Evolutionary conservation across 2,329 filamentous ascomycete species (phyloP).

Genomic region (Clonostachys rhizophaga): DNA sequence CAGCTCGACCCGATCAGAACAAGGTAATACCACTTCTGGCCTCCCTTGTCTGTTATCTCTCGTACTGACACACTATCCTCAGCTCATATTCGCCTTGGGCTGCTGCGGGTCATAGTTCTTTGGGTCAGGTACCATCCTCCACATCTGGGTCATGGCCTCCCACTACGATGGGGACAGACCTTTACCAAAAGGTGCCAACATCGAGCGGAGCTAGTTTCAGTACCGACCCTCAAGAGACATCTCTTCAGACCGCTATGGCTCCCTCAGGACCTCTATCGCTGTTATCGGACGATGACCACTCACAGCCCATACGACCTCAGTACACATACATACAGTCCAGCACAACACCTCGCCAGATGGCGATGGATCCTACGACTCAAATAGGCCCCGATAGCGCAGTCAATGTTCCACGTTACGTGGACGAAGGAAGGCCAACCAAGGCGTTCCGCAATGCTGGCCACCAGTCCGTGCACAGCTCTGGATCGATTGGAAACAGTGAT

Average conservation of each 20-base stretch:
- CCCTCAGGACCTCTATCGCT: conserved; percentile 48
- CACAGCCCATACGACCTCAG: conserved; percentile 43
- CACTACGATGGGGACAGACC: conserved; percentile 38
- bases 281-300: conserved; percentile 39
- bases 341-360: conserved; percentile 44
- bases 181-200: conserved; percentile 49
- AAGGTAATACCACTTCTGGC: not conserved
- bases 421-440: conserved; percentile 51
- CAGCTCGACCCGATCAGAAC: conserved; percentile 1
- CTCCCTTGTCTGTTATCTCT: not conserved
- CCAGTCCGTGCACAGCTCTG: conserved; percentile 45
- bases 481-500: conserved; percentile 43
- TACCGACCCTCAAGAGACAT: conserved; percentile 48
- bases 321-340: conserved; percentile 50
- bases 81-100: conserved; percentile 58
- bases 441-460: conserved; percentile 50
- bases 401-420: conserved; percentile 53
- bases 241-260: conserved; percentile 45
- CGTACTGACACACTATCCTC: conserved; percentile 16
- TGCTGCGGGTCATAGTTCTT: conserved; percentile 33
- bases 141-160: conserved; percentile 42
- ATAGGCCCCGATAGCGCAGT: conserved; percentile 36
- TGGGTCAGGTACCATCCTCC: conserved; percentile 43
- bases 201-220: conserved; percentile 41
- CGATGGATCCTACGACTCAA: conserved; percentile 28